A percentile compares a stretch with the other conserved stretches of the same genome.
These are phyloP conservation scores for Caloboletus firmus DNA, from an alignment of 1,284 basidiomycete genomes.

Conservation along the genomic window DNA sequence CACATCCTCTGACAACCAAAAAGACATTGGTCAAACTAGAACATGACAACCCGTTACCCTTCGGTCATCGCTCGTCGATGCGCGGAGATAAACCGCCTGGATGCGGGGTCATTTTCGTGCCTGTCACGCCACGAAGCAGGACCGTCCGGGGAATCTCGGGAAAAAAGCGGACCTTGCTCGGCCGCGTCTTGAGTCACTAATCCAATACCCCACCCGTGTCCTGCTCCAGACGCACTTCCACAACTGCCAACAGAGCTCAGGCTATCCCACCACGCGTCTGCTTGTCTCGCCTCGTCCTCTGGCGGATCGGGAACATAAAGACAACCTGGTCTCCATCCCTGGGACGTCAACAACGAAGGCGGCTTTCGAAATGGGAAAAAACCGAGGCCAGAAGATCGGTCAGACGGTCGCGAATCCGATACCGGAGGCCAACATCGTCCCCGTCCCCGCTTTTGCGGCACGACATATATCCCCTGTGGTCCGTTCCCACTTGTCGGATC, in stretches of 20 bases:
- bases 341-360: slow-evolving; percentile 10
- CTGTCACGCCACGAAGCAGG: slow-evolving; percentile 21
- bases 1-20: background rate
- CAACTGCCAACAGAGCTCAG: background rate
- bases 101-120: slow-evolving; percentile 23
- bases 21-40: background rate
- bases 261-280: slow-evolving; percentile 9
- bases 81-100: slow-evolving; percentile 4
- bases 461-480: slow-evolving; percentile 13
- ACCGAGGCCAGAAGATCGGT: background rate
- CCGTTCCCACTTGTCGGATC: slow-evolving; percentile 1
- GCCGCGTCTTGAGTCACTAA: background rate
- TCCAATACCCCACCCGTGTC: background rate
- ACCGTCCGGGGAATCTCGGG: background rate
- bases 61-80: slow-evolving; percentile 14
- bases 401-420: background rate
- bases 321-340: slow-evolving; percentile 15
- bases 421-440: background rate
- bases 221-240: background rate
- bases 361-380: slow-evolving; percentile 10
- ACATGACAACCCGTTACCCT: background rate
- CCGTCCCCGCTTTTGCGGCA: slow-evolving; percentile 21
- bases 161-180: background rate
- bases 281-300: slow-evolving; percentile 6
- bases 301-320: slow-evolving; percentile 15